Evolutionary conservation across 2,329 filamentous ascomycete genomes (phyloP).

Genomic region (Corynespora cassiicola): DNA sequence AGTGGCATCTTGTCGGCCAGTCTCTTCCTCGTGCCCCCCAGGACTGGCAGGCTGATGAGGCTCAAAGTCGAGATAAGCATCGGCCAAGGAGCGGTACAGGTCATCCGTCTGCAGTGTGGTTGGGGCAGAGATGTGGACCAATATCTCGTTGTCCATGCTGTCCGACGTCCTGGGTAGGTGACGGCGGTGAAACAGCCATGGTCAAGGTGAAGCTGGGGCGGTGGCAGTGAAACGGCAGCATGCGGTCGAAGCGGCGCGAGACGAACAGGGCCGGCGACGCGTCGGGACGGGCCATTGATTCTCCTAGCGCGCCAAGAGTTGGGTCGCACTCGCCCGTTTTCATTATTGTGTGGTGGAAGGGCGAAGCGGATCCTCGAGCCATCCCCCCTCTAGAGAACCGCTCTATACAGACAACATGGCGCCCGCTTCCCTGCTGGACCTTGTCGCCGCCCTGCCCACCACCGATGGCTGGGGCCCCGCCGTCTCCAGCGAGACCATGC

Average conservation of each 20-base stretch:
- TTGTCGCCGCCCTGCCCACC: conserved; percentile 54
- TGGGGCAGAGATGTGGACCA: conserved; percentile 55
- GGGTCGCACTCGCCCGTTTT: conserved; percentile 11
- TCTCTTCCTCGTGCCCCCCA: neutral
- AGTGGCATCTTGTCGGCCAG: neutral
- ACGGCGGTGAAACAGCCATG: too few relatives aligned
- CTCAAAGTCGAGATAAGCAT: conserved; percentile 49
- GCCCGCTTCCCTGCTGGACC: conserved; percentile 54
- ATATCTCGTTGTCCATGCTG: conserved; percentile 49
- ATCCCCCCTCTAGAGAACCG: conserved; percentile 14
- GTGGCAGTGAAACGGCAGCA: too few relatives aligned
- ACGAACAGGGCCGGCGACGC: too few relatives aligned
- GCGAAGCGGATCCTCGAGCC: conserved; percentile 12
- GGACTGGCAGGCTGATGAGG: conserved; percentile 4
- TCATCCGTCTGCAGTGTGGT: conserved; percentile 51
- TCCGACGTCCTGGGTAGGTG: too few relatives aligned
- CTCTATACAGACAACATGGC: conserved; percentile 50
- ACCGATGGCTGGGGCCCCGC: conserved; percentile 78
- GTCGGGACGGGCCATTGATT: conserved; percentile 3
- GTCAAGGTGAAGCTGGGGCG: too few relatives aligned
- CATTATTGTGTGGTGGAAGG: conserved; percentile 25
- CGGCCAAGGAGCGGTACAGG: conserved; percentile 46
- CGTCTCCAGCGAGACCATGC: conserved; percentile 81
- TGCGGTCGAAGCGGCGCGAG: too few relatives aligned
- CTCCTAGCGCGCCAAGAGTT: conserved; percentile 15